phyloP scores from a whole-genome alignment of 164 flowering plant genomes.

The Magnolia sinica region DNA sequence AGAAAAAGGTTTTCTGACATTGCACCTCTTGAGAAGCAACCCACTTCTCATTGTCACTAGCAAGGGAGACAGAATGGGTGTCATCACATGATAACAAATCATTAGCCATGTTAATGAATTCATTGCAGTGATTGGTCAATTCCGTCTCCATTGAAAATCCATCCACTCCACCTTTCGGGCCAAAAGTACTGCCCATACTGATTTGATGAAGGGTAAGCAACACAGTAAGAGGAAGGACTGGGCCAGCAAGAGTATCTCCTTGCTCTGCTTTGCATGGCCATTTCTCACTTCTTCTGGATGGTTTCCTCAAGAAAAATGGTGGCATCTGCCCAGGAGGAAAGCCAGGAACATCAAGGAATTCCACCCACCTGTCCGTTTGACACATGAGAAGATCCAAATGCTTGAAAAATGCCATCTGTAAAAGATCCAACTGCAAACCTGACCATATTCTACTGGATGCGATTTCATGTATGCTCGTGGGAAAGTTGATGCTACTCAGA shows the following conservation, averaged over 20 bases:
- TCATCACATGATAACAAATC: constrained; percentile 23
- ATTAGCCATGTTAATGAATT: constrained; percentile 38
- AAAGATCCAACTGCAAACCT: constrained; percentile 41
- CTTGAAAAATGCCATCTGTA: constrained; percentile 46
- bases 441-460: constrained; percentile 54
- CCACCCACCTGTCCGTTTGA: constrained; percentile 27
- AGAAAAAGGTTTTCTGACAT: constrained; percentile 3
- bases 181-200: constrained; percentile 14
- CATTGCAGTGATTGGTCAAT: constrained; percentile 30
- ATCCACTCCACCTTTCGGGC: constrained; percentile 20
- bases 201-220: constrained; percentile 33
- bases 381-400: constrained; percentile 41
- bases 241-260: constrained; percentile 51
- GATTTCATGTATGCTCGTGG: constrained; percentile 60
- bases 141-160: constrained; percentile 28
- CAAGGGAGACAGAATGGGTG: constrained; percentile 43
- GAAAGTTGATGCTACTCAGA: constrained; percentile 38
- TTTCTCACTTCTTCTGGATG: constrained; percentile 49
- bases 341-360: constrained; percentile 52
- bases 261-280: constrained; percentile 36
- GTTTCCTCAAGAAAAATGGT: constrained; percentile 51
- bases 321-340: constrained; percentile 43
- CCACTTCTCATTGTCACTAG: constrained; percentile 44
- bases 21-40: constrained; percentile 22
- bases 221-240: constrained; percentile 66